Base-by-base conservation (phyloP, 805 yeast species). In the Geotrichum ghanense region DNA sequence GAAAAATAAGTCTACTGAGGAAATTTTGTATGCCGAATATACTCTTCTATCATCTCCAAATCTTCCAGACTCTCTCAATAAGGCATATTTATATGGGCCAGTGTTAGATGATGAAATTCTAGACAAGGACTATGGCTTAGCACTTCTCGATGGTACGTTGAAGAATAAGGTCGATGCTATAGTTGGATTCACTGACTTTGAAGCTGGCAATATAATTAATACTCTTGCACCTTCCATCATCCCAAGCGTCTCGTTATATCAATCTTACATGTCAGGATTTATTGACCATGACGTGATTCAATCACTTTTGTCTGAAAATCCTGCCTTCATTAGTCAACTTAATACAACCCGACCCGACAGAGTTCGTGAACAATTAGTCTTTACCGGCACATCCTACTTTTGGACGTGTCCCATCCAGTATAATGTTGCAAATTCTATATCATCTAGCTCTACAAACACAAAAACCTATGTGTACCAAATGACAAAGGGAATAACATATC, bases 81-180 rank as follows among this genome's bases (percentile, higher is more conserved):
- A 44, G 16, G 52, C 53, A 5, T 50, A 48, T 24, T 58, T 58
- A 3, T 52, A 51, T 44, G 52, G 55, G 10, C 65, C 65, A n/a
- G 56, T 53, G 16, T 49, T 61, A 27, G 63, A 60, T 41, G 47
- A 42, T 2, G 14, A 14, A 3, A 31, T 51, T 17, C 41, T 61
- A 7, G 17, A 26, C 2, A 22, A 34, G 3, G 58, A 57, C 27
- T 57, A 55, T 43, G 37, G 49, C 31, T 44, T 17, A 39, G 41
- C 42, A 9, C 31, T 48, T 41, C 40, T 43, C 14, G 26, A 43
- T 3, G 57, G 50, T 7, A 24, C 21, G 1, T 43, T 56, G 3
- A 51, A 52, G 10, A 55, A 52, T 42, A 34, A 26, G 26, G 62
- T 54, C 2, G 56, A 56, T 7, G 14, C 55, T 12, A 44, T 61